A percentile compares a stretch with the other conserved stretches of the same genome.
These are phyloP conservation scores for Rhizopus stolonifer DNA, from an alignment of 371 early-diverging fungal genomes.

Conservation along the genomic window DNA sequence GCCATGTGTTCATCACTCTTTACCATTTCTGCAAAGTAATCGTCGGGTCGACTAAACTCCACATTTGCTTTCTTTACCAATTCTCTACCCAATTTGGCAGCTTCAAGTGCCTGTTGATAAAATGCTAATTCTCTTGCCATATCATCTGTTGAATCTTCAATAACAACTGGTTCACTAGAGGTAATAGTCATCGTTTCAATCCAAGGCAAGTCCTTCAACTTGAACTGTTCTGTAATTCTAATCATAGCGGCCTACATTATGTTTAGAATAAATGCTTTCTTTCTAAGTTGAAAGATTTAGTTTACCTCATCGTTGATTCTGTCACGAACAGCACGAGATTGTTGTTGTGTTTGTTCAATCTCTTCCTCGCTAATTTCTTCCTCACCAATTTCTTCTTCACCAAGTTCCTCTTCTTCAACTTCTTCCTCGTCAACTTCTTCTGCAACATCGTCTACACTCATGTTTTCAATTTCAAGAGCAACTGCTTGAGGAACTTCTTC, in stretches of 20 bases:
- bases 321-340: constrained; percentile 28
- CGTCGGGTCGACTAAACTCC: constrained; percentile 81
- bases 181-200: constrained; percentile 80
- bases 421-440: constrained; percentile 12
- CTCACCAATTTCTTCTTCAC: constrained; percentile 13
- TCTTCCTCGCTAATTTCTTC: constrained; percentile 8
- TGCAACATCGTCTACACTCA: too few species aligned
- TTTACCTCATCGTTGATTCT: constrained; percentile 41
- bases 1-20: constrained; percentile 92
- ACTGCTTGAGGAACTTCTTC: constrained; percentile 20
- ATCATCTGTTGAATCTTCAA: constrained; percentile 80
- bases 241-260: constrained; percentile 54
- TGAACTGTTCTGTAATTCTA: constrained; percentile 63
- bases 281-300: too few species aligned
- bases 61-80: constrained; percentile 60
- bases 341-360: background rate
- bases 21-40: constrained; percentile 95
- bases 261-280: background rate
- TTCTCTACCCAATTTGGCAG: constrained; percentile 66
- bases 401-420: constrained; percentile 11
- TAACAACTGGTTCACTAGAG: constrained; percentile 54
- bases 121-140: constrained; percentile 89
- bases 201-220: constrained; percentile 74
- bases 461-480: too few species aligned
- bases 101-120: constrained; percentile 83